These are phyloP conservation scores for Chiua virens DNA, from an alignment of 768 basidiomycete genomes.

Conservation along the genomic window DNA sequence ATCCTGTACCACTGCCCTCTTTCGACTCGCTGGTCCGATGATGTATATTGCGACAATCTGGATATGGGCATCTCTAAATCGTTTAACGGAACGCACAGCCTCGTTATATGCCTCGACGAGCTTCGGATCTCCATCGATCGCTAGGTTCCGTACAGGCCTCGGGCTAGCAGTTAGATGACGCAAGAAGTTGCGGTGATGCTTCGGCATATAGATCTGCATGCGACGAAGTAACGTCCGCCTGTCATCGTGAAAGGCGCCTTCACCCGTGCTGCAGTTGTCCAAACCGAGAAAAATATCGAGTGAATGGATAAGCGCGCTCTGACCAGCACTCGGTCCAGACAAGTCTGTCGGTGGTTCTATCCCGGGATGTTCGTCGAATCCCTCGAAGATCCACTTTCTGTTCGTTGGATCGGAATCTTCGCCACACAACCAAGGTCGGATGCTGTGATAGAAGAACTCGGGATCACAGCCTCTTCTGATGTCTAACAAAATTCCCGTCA, in stretches of 20 bases:
- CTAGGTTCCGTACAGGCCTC: conserved; percentile 59
- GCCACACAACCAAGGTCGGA: conserved; percentile 83
- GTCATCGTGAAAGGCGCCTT: conserved; percentile 9
- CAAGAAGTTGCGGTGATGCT: conserved; percentile 76
- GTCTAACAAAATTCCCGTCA: conserved; percentile 57
- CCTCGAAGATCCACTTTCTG: conserved; percentile 60
- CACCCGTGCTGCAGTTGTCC: conserved; percentile 40
- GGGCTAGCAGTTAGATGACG: conserved; percentile 60
- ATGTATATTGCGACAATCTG: conserved; percentile 75
- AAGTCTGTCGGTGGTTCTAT: conserved; percentile 51
- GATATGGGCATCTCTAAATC: conserved; percentile 77
- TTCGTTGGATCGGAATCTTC: conserved; percentile 50
- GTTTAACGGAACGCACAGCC: conserved; percentile 64
- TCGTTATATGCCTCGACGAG: conserved; percentile 60
- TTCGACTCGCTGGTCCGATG: conserved; percentile 56
- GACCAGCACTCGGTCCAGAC: conserved; percentile 81
- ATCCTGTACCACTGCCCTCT: conserved; percentile 8
- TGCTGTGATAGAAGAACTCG: conserved; percentile 63
- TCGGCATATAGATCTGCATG: conserved; percentile 84
- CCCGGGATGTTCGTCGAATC: conserved; percentile 47
- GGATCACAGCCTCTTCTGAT: conserved; percentile 76
- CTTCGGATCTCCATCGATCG: conserved; percentile 30
- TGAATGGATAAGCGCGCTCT: conserved; percentile 75
- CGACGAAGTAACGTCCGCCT: conserved; percentile 55
- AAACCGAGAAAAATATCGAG: conserved; percentile 73